Conservation (phyloP, 768 basidiomycete species). For the Phaeotremella skinneri region DNA sequence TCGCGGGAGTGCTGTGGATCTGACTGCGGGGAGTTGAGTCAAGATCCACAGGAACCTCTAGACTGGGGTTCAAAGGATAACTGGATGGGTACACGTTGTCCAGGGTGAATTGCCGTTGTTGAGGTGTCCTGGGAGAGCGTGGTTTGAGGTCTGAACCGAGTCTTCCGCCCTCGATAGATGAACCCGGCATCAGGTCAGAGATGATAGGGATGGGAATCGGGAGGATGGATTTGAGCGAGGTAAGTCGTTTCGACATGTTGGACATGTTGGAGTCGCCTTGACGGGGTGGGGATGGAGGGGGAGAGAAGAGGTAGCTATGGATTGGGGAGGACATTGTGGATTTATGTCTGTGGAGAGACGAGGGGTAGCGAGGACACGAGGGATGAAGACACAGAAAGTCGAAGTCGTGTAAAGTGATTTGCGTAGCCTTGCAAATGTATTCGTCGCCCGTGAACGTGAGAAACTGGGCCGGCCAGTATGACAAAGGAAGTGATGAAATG, state of each 20-base stretch:
- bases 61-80: constrained; percentile 13
- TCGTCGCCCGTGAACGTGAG: no score
- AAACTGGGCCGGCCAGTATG: no score
- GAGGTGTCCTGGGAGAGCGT: constrained; percentile 33
- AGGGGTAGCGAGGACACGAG: no score
- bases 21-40: constrained; percentile 8
- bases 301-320: constrained; percentile 43
- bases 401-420: neutral
- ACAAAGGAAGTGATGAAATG: no score
- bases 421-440: no score
- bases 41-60: constrained; percentile 10
- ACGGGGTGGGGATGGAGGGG: constrained; percentile 36
- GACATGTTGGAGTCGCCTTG: neutral
- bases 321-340: constrained; percentile 42
- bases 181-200: constrained; percentile 12
- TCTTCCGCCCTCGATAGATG: constrained; percentile 11
- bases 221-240: constrained; percentile 23
- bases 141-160: constrained; percentile 16
- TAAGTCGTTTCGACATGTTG: constrained; percentile 14
- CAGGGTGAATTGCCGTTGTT: constrained; percentile 27
- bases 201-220: constrained; percentile 13
- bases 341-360: neutral
- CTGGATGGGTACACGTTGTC: constrained; percentile 16
- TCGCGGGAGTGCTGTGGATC: constrained; percentile 5
- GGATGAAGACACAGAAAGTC: no score